Base-by-base conservation (phyloP, 192 early-diverging fungal species). In the Dissophora globulifera region DNA sequence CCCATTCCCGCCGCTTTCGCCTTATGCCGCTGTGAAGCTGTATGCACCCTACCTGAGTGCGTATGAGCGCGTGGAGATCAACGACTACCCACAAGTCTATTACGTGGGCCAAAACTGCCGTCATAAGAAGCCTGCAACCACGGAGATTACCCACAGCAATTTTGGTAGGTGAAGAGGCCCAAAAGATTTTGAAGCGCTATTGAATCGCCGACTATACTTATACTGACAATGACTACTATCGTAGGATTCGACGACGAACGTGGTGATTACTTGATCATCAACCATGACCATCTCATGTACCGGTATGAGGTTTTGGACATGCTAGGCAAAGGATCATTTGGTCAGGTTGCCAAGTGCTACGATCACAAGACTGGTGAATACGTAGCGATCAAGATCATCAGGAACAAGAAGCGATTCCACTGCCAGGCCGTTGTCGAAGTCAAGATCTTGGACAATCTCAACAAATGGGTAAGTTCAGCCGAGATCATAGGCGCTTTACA, bases 351-450 rank as follows among this genome's bases (percentile, higher is more conserved):
- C 62, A 94, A 94, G 56, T 96, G 94, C 62, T 91, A 88, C 58
- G 97, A 99, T 80, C 97, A 99, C 83, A 96, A 95, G 66, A 88
- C 90, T 1, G 94, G 93, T 38, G 83, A 86, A 29, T 83, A 90
- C 53, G 93, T 94, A 33, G 97, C 96, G 12, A 84, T 98, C 50
- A 98, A 98, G 81, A 92, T 98, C 41, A 99, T 98, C 42, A 62
- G 95, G 50, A 99, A 98, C 83, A 95, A 96, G 87, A 93, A 93
- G 76, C 87, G 96, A 33, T 98, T 99, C 83, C 95, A 98, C 82
- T 89, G 91, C 65, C 97, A 98, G 67, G 97, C 95, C 16, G 79
- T 92, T 50, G 91, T 96, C 19, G 97, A 99, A 76, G 92, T 97
- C 50, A 96, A 96, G 76, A 95, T 99, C 50, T 83, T 99, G 52